These are phyloP conservation scores for Mycosphaerelloides madeirae DNA, from an alignment of 2,329 filamentous ascomycete genomes.

Conservation along the genomic window DNA sequence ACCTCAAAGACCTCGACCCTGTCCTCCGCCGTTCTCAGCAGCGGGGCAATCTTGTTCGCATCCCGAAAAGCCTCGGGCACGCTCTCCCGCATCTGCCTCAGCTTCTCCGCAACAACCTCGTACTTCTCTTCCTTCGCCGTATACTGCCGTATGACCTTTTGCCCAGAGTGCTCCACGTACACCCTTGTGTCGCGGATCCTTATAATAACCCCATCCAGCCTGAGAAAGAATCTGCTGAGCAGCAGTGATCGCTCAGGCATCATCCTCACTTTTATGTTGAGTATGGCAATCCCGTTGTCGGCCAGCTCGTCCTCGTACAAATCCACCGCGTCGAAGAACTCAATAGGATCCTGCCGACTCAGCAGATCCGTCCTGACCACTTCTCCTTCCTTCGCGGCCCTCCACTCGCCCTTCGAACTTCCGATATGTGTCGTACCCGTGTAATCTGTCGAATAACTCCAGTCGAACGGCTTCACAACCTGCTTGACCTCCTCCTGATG, in stretches of 20 bases:
- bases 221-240: slow-evolving; percentile 82
- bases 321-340: slow-evolving; percentile 95
- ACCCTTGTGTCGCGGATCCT: slow-evolving; percentile 84
- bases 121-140: slow-evolving; percentile 81
- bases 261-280: slow-evolving; percentile 86
- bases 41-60: slow-evolving; percentile 65
- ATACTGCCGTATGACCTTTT: slow-evolving; percentile 82
- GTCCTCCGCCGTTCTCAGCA: slow-evolving; percentile 67
- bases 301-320: slow-evolving; percentile 97
- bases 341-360: slow-evolving; percentile 82
- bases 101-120: slow-evolving; percentile 61
- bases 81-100: slow-evolving; percentile 61
- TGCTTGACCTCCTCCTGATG: slow-evolving; percentile 83
- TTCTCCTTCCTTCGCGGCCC: slow-evolving; percentile 14
- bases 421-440: slow-evolving; percentile 57
- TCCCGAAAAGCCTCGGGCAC: slow-evolving; percentile 73
- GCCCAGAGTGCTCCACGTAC: slow-evolving; percentile 79
- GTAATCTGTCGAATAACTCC: slow-evolving; percentile 93
- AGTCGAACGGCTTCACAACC: slow-evolving; percentile 93
- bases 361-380: slow-evolving; percentile 79
- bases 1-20: slow-evolving; percentile 50
- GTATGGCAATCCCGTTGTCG: slow-evolving; percentile 89
- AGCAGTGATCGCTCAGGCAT: slow-evolving; percentile 86
- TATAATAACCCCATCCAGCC: slow-evolving; percentile 83
- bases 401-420: slow-evolving; percentile 8